These are phyloP conservation scores for Paraphaeosphaeria minitans DNA, from an alignment of 2,329 filamentous ascomycete genomes.

Conservation along the genomic window DNA sequence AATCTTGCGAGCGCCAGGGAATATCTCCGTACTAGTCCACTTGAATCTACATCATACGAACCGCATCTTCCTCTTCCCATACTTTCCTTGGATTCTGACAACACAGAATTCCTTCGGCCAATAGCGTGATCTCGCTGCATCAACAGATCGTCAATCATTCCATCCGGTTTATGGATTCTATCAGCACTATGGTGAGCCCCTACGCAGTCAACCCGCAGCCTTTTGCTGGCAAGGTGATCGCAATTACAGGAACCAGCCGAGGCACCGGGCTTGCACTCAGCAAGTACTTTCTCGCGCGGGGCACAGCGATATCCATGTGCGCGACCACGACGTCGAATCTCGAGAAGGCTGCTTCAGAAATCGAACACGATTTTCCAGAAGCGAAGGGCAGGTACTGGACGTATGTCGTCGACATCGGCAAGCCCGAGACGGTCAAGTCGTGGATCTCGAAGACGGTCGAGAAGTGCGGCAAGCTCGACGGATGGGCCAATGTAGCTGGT, in stretches of 20 bases:
- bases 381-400: slow-evolving; percentile 15
- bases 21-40: neutral
- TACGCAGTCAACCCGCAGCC: slow-evolving; percentile 16
- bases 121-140: neutral
- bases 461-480: slow-evolving; percentile 19
- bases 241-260: slow-evolving; percentile 20
- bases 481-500: slow-evolving; percentile 22
- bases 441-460: slow-evolving; percentile 18
- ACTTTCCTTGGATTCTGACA: neutral
- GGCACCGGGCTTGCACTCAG: slow-evolving; percentile 16
- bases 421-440: slow-evolving; percentile 12
- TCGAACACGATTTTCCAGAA: slow-evolving; percentile 17
- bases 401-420: slow-evolving; percentile 14
- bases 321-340: slow-evolving; percentile 18
- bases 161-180: neutral
- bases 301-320: slow-evolving; percentile 19
- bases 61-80: neutral
- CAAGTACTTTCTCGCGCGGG: slow-evolving; percentile 18
- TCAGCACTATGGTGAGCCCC: slow-evolving; percentile 3
- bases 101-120: neutral
- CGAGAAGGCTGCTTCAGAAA: slow-evolving; percentile 15
- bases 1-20: neutral
- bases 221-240: slow-evolving; percentile 19
- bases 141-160: neutral
- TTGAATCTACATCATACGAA: neutral